These are phyloP conservation scores for Nasturtium officinale DNA, from an alignment of 345 rosid genomes.

Conservation along the genomic window DNA sequence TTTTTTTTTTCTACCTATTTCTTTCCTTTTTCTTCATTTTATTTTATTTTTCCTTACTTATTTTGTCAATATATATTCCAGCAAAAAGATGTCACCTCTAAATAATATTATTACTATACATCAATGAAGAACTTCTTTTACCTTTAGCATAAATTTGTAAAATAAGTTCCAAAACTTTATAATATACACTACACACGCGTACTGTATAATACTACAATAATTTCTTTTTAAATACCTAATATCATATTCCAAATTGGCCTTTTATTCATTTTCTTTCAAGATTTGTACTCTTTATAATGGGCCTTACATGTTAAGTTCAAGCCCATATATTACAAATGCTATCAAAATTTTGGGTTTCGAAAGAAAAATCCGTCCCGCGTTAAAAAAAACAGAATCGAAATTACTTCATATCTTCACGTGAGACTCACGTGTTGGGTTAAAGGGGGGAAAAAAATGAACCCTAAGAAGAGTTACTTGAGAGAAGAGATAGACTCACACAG, in stretches of 20 bases:
- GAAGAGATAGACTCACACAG: background rate
- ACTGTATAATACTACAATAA: too few species aligned
- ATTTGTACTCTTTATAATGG: too few species aligned
- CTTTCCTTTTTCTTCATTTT: background rate
- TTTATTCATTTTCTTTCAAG: too few species aligned
- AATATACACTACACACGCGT: background rate
- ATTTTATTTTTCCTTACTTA: background rate
- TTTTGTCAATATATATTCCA: background rate
- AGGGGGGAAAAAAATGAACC: background rate
- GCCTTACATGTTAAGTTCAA: background rate
- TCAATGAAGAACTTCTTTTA: background rate
- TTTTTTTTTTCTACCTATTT: conserved; percentile 20
- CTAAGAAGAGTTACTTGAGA: background rate
- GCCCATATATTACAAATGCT: background rate
- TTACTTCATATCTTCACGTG: conserved; percentile 13
- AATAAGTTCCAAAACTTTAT: background rate
- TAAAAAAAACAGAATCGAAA: background rate
- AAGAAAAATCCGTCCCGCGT: conserved; percentile 16
- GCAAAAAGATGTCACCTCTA: background rate
- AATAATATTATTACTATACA: background rate
- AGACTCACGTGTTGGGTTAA: conserved; percentile 30
- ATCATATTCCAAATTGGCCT: too few species aligned
- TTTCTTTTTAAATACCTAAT: too few species aligned
- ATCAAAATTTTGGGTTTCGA: background rate
- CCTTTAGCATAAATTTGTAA: background rate